phyloP scores from a whole-genome alignment of 2,329 filamentous ascomycete species.

The Cercospora janseana region DNA sequence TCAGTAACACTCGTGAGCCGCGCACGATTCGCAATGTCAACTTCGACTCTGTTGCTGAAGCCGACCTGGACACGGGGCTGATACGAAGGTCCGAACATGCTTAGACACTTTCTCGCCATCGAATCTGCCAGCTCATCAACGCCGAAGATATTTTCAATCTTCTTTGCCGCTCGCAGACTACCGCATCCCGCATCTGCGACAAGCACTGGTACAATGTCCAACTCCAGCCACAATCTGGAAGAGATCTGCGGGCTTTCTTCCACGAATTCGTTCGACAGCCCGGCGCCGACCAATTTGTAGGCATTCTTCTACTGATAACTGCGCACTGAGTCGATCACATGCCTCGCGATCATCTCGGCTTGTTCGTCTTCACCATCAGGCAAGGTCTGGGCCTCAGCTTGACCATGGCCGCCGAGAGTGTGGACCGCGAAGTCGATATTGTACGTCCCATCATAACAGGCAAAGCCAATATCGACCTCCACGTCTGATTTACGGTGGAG shows the following conservation, averaged over 20 bases:
- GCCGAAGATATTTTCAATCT: constrained; percentile 43
- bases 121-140: constrained; percentile 80
- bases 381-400: constrained; percentile 16
- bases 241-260: constrained; percentile 63
- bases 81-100: constrained; percentile 71
- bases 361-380: constrained; percentile 14
- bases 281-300: constrained; percentile 72
- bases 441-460: constrained; percentile 72
- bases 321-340: constrained; percentile 57
- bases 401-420: constrained; percentile 43
- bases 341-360: constrained; percentile 42
- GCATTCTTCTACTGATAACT: constrained; percentile 64
- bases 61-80: constrained; percentile 66
- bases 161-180: constrained; percentile 69
- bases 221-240: constrained; percentile 69
- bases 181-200: constrained; percentile 66
- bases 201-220: constrained; percentile 73
- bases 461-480: constrained; percentile 59
- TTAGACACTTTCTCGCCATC: constrained; percentile 74
- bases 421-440: constrained; percentile 69
- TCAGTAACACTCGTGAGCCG: constrained; percentile 57
- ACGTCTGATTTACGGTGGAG: constrained; percentile 51
- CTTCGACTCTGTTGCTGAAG: constrained; percentile 66
- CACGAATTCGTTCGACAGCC: constrained; percentile 62
- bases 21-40: constrained; percentile 65